phyloP scores from a whole-genome alignment of 192 early-diverging fungal species.

The Obelidium mucronatum region DNA sequence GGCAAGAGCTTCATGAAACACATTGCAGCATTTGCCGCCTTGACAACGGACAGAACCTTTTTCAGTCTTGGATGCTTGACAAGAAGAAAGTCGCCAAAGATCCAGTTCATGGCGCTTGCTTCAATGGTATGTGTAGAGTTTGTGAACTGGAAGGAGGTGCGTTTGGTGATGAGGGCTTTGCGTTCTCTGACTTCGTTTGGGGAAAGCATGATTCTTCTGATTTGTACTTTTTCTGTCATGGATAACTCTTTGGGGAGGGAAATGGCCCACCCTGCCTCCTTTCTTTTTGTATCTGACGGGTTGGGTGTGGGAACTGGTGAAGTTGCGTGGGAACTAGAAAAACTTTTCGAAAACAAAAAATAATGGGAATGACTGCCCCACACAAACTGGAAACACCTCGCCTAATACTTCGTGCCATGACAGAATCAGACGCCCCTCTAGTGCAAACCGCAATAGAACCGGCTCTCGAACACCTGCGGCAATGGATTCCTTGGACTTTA shows the following conservation, averaged over 20 bases:
- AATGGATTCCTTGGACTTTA: background rate
- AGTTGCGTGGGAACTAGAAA: too few species aligned
- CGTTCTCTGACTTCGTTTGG: background rate
- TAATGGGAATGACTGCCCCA: too few species aligned
- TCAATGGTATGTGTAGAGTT: background rate
- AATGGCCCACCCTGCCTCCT: too few species aligned
- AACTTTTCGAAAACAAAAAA: too few species aligned
- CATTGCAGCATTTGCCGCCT: background rate
- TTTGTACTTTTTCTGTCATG: too few species aligned
- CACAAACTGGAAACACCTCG: background rate
- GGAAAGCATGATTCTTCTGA: background rate
- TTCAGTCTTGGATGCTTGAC: background rate
- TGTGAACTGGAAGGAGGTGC: background rate
- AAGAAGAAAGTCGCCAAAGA: background rate
- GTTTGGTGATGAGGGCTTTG: background rate
- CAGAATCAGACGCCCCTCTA: background rate
- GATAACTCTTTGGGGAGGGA: too few species aligned
- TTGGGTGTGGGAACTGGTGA: too few species aligned
- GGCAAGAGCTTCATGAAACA: background rate
- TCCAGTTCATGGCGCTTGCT: background rate
- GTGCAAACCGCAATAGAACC: background rate
- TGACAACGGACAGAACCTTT: background rate
- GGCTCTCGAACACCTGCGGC: background rate
- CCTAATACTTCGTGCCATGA: background rate
- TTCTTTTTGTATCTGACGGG: too few species aligned